Conservation (phyloP, 2,329 filamentous ascomycete species). For the Talaromyces rugulosus region DNA sequence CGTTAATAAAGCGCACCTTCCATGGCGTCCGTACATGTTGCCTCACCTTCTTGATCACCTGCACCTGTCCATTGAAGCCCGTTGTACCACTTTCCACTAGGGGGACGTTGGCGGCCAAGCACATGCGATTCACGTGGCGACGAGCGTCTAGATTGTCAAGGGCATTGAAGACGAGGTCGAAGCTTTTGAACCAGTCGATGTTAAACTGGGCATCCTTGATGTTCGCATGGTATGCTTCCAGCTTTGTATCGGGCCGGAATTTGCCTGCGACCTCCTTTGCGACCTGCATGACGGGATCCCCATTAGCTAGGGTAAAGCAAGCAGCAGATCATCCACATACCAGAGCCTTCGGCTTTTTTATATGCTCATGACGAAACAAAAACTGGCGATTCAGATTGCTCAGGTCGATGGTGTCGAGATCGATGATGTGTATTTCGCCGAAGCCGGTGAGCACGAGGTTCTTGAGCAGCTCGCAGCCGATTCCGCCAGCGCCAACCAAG, state of each 20-base stretch:
- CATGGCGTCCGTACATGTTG: background rate
- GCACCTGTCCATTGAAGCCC: conserved; percentile 95
- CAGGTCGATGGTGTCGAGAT: conserved; percentile 96
- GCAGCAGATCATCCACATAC: conserved; percentile 47
- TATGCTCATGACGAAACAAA: conserved; percentile 92
- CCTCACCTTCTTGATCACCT: conserved; percentile 78
- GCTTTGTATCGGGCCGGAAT: conserved; percentile 84
- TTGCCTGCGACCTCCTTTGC: conserved; percentile 85
- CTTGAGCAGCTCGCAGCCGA: conserved; percentile 96
- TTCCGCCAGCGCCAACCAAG: conserved; percentile 93
- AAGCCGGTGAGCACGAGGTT: conserved; percentile 91
- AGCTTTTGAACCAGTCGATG: conserved; percentile 79
- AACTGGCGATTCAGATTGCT: conserved; percentile 98
- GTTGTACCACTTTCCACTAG: conserved; percentile 96
- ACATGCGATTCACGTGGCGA: conserved; percentile 97
- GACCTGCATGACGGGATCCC: conserved; percentile 52
- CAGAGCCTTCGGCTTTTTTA: conserved; percentile 93
- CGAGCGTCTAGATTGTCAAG: conserved; percentile 92
- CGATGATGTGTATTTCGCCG: conserved; percentile 88
- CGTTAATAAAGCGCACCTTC: background rate
- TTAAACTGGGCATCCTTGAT: conserved; percentile 89
- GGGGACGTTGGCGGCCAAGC: conserved; percentile 81
- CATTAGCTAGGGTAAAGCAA: conserved; percentile 14
- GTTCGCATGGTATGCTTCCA: conserved; percentile 87
- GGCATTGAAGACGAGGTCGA: conserved; percentile 90